These are phyloP conservation scores for Orbilia quercus DNA, from an alignment of 2,329 filamentous ascomycete species.

Conservation along the genomic window DNA sequence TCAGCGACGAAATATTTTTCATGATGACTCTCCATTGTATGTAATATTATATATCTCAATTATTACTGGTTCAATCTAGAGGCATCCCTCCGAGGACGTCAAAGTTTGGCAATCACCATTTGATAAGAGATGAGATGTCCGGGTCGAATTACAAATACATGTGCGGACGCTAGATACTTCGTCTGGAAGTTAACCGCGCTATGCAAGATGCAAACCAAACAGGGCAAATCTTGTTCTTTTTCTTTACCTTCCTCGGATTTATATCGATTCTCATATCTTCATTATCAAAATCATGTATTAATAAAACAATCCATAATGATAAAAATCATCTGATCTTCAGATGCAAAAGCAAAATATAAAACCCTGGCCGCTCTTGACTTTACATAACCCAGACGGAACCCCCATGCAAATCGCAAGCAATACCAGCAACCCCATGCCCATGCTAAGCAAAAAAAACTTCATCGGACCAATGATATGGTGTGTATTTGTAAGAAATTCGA, in stretches of 20 bases:
- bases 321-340: no score
- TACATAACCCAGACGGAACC: background rate
- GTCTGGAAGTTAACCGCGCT: no score
- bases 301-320: no score
- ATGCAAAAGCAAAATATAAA: conserved; percentile 15
- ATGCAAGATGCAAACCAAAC: no score
- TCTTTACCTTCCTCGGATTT: no score
- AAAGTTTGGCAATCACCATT: background rate
- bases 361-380: background rate
- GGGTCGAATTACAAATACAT: conserved; percentile 1
- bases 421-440: conserved; percentile 18
- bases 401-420: conserved; percentile 9
- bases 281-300: no score
- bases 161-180: no score
- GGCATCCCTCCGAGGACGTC: conserved; percentile 6
- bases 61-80: conserved; percentile 32
- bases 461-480: conserved; percentile 31
- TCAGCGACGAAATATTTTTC: conserved; percentile 35
- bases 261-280: no score
- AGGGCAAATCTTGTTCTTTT: no score
- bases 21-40: conserved; percentile 15
- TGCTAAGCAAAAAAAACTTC: no score
- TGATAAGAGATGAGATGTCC: background rate
- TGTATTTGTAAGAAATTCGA: conserved; percentile 51
- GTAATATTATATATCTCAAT: conserved; percentile 49